Percentiles rank a stretch among this genome's conserved stretches.
These are phyloP conservation scores for Fusarium hainanense DNA, from an alignment of 2,329 filamentous ascomycete species.

Conservation along the genomic window DNA sequence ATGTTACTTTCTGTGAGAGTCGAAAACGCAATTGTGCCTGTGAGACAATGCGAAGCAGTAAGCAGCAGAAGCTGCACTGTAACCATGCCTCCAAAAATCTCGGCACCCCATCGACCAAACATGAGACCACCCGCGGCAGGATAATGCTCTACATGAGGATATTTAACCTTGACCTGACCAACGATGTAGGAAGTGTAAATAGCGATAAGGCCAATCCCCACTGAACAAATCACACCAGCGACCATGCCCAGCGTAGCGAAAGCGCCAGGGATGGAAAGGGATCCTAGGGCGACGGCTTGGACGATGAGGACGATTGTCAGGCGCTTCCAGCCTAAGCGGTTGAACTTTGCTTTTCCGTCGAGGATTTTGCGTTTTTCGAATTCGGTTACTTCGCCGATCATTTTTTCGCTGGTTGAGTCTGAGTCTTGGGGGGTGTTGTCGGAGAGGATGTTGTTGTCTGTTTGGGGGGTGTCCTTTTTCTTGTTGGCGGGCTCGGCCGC, in stretches of 20 bases:
- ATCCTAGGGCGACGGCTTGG: slow-evolving; percentile 41
- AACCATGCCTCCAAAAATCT: slow-evolving; percentile 67
- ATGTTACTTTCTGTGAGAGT: slow-evolving; percentile 65
- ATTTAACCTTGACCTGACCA: slow-evolving; percentile 55
- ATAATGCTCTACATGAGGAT: slow-evolving; percentile 68
- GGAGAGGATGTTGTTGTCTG: slow-evolving; percentile 27
- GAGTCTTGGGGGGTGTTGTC: slow-evolving; percentile 6
- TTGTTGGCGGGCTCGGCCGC: slow-evolving; percentile 31
- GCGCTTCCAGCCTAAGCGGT: slow-evolving; percentile 42
- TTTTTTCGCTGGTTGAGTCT: slow-evolving; percentile 39
- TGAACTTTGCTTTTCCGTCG: slow-evolving; percentile 41
- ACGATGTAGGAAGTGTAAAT: slow-evolving; percentile 56
- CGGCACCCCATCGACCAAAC: slow-evolving; percentile 65
- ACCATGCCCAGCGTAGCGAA: slow-evolving; percentile 47
- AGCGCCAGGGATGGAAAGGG: slow-evolving; percentile 40
- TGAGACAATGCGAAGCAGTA: slow-evolving; percentile 74
- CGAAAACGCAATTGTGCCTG: slow-evolving; percentile 73
- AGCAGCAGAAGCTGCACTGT: slow-evolving; percentile 72
- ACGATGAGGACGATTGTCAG: slow-evolving; percentile 44
- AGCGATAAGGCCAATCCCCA: slow-evolving; percentile 52
- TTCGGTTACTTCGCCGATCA: slow-evolving; percentile 41
- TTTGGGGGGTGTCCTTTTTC: slow-evolving; percentile 17
- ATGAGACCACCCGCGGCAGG: slow-evolving; percentile 72
- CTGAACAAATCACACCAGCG: slow-evolving; percentile 51
- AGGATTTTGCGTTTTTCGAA: slow-evolving; percentile 43